Base-by-base conservation (phyloP, 495 filamentous ascomycete genomes). In the Bacidia gigantensis region DNA sequence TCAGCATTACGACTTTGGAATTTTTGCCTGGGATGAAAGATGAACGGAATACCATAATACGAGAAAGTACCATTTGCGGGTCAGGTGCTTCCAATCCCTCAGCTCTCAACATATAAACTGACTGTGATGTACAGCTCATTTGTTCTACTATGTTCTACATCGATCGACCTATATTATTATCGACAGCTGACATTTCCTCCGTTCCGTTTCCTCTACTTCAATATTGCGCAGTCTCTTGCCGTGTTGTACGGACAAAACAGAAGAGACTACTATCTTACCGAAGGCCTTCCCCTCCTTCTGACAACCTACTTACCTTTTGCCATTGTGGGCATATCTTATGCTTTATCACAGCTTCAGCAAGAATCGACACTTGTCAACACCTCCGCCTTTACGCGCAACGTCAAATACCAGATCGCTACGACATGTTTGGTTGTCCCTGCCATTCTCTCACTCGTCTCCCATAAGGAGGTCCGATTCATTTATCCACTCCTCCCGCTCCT, bases 391-490 rank as follows among this genome's bases (percentile, higher is more conserved):
- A 66, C 70, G n/a, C 62, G 55, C 44, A 71, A 71, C 39, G 61
- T 67, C 11, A 63, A 71, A 46, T 72, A 72, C 49, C 79, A 84
- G 43, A 67, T 95, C 14, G 76, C 80, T 29, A 71, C 72, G 14
- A 72, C 80, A 0, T 71, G 77, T 26, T 32, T 87, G 26, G 56
- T 75, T 24, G 82, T 87, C 57, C 74, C 82, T 21, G 57, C 67
- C 0, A 62, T 70, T 18, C 77, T 97, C 18, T 93, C 86, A 9
- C 54, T 86, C 12, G 84, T 98, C 51, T 80, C 90, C 23, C 92
- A 98, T 69, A 98, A 98, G 67, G 92, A 98, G 77, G 85, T 95
- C 55, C 87, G 92, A 57, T 98, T 98, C 69, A 84, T 97, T 56
- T 95, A 95, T 61, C 93, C 92, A 3, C 76, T 97, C 38, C 74